Percentiles rank a stretch among this genome's conserved stretches.
Evolutionary conservation across 768 basidiomycete species (phyloP).

Genomic region (Boletus coccyginus): DNA sequence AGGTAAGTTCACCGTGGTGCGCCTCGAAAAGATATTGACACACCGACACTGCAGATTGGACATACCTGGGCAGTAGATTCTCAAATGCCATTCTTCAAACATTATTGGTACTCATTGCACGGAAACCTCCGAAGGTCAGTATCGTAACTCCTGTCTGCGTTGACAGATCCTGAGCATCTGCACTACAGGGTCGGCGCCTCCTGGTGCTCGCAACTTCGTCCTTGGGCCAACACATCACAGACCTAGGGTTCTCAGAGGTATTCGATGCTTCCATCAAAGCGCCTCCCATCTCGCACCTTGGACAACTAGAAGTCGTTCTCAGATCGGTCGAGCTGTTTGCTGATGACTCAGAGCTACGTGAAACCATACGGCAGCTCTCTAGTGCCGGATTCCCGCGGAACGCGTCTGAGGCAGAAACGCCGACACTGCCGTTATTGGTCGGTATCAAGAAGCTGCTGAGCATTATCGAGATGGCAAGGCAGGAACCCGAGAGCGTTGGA

Average conservation of each 20-base stretch:
- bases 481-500: conserved; percentile 84
- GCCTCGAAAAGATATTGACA: conserved; percentile 4
- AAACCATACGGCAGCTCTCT: conserved; percentile 62
- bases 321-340: conserved; percentile 77
- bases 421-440: conserved; percentile 58
- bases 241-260: conserved; percentile 83
- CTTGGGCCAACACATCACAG: conserved; percentile 76
- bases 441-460: conserved; percentile 94
- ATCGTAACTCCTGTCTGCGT: background rate
- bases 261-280: conserved; percentile 89
- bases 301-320: conserved; percentile 72
- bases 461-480: conserved; percentile 93
- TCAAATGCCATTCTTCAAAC: conserved; percentile 93
- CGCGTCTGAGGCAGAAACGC: conserved; percentile 42
- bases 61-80: conserved; percentile 94
- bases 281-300: conserved; percentile 73
- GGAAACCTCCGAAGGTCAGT: conserved; percentile 87
- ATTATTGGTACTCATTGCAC: conserved; percentile 80
- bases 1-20: conserved; percentile 46
- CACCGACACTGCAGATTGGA: conserved; percentile 69
- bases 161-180: conserved; percentile 9
- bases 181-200: conserved; percentile 76
- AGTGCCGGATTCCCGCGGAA: conserved; percentile 65
- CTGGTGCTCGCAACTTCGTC: conserved; percentile 93
- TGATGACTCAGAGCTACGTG: conserved; percentile 46